These are phyloP conservation scores for Mycena galopus DNA, from an alignment of 768 basidiomycete genomes.

Conservation along the genomic window DNA sequence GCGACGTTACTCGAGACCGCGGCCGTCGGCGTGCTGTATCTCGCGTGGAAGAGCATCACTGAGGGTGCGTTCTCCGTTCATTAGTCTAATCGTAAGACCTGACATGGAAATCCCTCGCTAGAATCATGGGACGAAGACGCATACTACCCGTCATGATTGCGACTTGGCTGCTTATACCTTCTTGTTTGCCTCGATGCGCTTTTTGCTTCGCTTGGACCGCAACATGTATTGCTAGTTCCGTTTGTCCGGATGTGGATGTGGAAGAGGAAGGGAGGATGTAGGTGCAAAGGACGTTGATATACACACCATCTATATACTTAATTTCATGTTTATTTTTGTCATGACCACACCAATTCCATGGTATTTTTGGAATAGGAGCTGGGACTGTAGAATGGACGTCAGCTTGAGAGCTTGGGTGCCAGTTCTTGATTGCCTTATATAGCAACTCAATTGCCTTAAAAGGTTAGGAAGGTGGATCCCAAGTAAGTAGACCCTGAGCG, in stretches of 20 bases:
- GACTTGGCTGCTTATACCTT: background rate
- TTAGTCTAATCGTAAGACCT: background rate
- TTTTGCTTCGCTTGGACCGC: background rate
- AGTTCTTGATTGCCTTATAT: background rate
- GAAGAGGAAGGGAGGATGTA: background rate
- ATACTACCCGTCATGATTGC: slow-evolving; percentile 56
- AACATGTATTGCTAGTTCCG: slow-evolving; percentile 10
- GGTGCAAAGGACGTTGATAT: slow-evolving; percentile 7
- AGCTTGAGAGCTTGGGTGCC: no score
- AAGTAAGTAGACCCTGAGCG: no score
- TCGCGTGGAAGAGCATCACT: slow-evolving; percentile 80
- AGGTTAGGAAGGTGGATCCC: background rate
- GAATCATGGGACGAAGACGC: slow-evolving; percentile 66
- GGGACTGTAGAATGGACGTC: no score
- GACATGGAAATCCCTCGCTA: slow-evolving; percentile 21
- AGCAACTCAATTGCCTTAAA: background rate
- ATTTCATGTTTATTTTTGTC: slow-evolving; percentile 28
- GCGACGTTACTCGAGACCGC: slow-evolving; percentile 79
- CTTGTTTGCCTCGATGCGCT: background rate
- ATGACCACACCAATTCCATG: background rate
- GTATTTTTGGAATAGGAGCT: background rate
- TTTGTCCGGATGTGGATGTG: background rate
- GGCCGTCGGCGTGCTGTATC: slow-evolving; percentile 66
- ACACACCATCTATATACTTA: slow-evolving; percentile 30
- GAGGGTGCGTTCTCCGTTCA: slow-evolving; percentile 61